Evolutionary conservation across 1,139 yeast species (phyloP), one percentile per base, ranked within the genome.

Genomic region (Hyphopichia buzzinii): DNA sequence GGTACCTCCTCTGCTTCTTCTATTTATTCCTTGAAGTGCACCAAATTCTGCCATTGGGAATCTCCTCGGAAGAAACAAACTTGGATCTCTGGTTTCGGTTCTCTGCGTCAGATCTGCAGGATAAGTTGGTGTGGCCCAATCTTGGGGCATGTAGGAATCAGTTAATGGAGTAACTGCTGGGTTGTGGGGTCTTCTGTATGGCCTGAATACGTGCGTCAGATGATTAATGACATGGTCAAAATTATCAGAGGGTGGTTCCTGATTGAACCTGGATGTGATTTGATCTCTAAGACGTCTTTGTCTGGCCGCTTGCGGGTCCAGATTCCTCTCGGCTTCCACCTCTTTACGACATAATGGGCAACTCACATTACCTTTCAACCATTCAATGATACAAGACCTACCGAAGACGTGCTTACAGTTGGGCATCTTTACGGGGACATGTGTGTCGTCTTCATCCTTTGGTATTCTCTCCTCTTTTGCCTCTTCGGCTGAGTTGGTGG

Each of bases 301-400:
- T 25, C 30, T 34, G 29, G 35, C 27, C 23, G 41, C 44, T 17
- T 48, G 44, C 2, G 63, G 56, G 37, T 55, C 57, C 30, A 56
- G 47, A 33, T 49, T 57, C 30, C 47, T 50, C 6, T 47, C 49
- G 14, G 57, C 55, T 38, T 63, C 68, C 15, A 70, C 74, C 44
- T 69, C 73, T 42, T 64, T 60, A n/a, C 76, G 54, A 39, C 76
- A 70, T 32, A 70, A 53, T 8, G 76, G 76, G 48, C 76, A 70
- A 43, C 69, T 66, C 4, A 64, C 72, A 44, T 67, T 62, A 29
- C 52, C 50, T 41, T 61, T 60, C 26, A 70, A 50, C 76, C 76
- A 70, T 40, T 68, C 74, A 3, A 67, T 52, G 19, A 70, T 65
- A 46, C 76, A 70, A 8, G 64, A 49, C 40, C 60, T 58, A 7